Evolutionary conservation across 176 grass and related monocot species (phyloP).

Genomic region (Chrysopogon serrulatus): DNA sequence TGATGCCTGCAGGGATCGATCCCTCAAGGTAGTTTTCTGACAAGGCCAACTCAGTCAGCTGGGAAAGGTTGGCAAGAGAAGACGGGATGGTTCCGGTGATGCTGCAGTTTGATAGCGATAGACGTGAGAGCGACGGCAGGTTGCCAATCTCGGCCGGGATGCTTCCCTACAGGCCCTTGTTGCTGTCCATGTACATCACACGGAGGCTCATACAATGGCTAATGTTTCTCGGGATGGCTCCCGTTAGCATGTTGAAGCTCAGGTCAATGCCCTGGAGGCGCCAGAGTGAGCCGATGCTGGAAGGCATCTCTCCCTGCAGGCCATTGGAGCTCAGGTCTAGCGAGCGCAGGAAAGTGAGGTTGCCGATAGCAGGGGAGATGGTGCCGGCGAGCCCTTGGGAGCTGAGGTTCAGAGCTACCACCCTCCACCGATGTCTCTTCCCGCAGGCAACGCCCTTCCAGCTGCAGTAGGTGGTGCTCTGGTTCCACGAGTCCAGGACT

Average conservation of each 20-base stretch:
- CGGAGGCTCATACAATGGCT: background rate
- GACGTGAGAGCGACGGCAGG: background rate
- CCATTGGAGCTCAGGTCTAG: background rate
- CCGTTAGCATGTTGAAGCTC: background rate
- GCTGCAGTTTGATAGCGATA: too few species aligned
- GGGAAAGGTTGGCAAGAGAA: background rate
- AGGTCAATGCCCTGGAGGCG: background rate
- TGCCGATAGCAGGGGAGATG: background rate
- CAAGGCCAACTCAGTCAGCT: background rate
- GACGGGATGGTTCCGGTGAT: background rate
- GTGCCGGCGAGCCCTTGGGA: background rate
- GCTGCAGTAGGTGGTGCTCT: background rate
- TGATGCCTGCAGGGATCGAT: background rate
- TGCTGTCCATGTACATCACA: background rate
- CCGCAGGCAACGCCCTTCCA: conserved; percentile 4
- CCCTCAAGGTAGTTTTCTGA: background rate
- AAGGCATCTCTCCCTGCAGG: background rate
- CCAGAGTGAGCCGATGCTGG: background rate
- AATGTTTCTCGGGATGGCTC: background rate
- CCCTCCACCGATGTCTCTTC: background rate
- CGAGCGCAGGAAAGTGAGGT: background rate
- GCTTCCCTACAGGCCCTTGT: background rate
- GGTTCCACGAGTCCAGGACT: background rate
- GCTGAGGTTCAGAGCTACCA: background rate
- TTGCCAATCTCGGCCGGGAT: background rate